Evolutionary conservation across 1,284 basidiomycete genomes (phyloP).

Genomic region (Leccinum glutinopallens): DNA sequence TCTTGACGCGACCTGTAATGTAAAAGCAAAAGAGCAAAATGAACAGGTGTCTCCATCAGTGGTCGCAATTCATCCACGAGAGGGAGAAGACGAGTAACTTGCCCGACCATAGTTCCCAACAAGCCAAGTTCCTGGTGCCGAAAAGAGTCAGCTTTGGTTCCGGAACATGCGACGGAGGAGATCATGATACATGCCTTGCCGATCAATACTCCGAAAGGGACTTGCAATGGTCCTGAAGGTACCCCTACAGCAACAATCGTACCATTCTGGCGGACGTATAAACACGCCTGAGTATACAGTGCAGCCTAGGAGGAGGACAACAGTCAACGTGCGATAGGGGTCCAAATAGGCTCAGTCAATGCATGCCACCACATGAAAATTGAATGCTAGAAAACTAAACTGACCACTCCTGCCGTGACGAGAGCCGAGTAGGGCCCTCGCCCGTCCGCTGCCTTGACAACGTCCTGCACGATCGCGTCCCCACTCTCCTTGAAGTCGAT

Average conservation of each 20-base stretch:
- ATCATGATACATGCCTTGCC: conserved; percentile 42
- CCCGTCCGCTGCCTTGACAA: conserved; percentile 60
- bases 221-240: conserved; percentile 38
- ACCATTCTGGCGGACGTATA: conserved; percentile 59
- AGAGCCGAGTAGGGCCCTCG: conserved; percentile 69
- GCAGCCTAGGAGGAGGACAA: conserved; percentile 37
- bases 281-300: conserved; percentile 66
- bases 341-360: neutral
- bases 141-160: neutral
- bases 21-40: neutral
- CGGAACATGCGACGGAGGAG: neutral
- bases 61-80: neutral
- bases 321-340: neutral
- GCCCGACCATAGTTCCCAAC: conserved; percentile 65
- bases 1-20: conserved; percentile 58
- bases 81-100: conserved; percentile 14
- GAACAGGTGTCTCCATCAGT: neutral
- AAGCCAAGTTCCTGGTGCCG: conserved; percentile 48
- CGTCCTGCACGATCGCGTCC: conserved; percentile 49
- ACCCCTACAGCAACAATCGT: conserved; percentile 68
- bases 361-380: neutral
- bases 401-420: conserved; percentile 50
- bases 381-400: conserved; percentile 14
- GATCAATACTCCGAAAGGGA: conserved; percentile 61
- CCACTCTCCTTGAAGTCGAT: conserved; percentile 65